Percentiles rank a stretch among this genome's conserved stretches.
Evolutionary conservation across 202 grass and related monocot genomes (phyloP).

Genomic region (Alloteropsis angusta): DNA sequence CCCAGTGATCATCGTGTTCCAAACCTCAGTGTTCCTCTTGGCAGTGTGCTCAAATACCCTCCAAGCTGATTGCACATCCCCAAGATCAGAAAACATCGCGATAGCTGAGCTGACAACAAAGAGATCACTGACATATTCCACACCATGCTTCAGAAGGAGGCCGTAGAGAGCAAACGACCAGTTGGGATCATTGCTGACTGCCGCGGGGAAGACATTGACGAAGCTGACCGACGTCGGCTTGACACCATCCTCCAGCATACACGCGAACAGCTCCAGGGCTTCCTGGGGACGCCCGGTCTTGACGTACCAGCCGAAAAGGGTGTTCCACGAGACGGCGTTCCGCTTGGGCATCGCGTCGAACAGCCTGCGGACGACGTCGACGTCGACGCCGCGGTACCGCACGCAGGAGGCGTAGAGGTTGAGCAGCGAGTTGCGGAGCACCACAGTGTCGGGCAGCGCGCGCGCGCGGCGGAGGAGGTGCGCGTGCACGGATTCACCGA

Average conservation of each 20-base stretch:
- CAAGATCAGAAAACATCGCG: slow-evolving; percentile 48
- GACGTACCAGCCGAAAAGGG: slow-evolving; percentile 67
- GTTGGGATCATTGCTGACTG: background rate
- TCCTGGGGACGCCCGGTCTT: slow-evolving; percentile 37
- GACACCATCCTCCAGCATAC: slow-evolving; percentile 50
- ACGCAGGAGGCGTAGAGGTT: slow-evolving; percentile 66
- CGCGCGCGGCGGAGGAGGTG: slow-evolving; percentile 50
- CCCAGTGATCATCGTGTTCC: slow-evolving; percentile 92
- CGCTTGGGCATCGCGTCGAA: slow-evolving; percentile 67
- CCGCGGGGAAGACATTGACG: slow-evolving; percentile 51
- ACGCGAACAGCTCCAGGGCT: slow-evolving; percentile 43
- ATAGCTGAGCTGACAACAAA: slow-evolving; percentile 72
- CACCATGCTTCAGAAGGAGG: slow-evolving; percentile 58
- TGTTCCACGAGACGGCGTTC: slow-evolving; percentile 86
- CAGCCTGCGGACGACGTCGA: slow-evolving; percentile 40
- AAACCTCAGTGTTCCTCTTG: slow-evolving; percentile 76
- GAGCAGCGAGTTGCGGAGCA: slow-evolving; percentile 86
- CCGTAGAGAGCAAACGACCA: slow-evolving; percentile 52
- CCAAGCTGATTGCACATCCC: slow-evolving; percentile 44
- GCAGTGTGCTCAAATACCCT: slow-evolving; percentile 41
- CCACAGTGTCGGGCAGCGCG: slow-evolving; percentile 37
- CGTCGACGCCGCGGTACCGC: background rate
- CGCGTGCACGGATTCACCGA: slow-evolving; percentile 69
- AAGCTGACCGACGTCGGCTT: slow-evolving; percentile 67
- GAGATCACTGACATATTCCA: slow-evolving; percentile 51